Base-by-base conservation (phyloP, 768 basidiomycete genomes). In the Psilocybe azurescens region DNA sequence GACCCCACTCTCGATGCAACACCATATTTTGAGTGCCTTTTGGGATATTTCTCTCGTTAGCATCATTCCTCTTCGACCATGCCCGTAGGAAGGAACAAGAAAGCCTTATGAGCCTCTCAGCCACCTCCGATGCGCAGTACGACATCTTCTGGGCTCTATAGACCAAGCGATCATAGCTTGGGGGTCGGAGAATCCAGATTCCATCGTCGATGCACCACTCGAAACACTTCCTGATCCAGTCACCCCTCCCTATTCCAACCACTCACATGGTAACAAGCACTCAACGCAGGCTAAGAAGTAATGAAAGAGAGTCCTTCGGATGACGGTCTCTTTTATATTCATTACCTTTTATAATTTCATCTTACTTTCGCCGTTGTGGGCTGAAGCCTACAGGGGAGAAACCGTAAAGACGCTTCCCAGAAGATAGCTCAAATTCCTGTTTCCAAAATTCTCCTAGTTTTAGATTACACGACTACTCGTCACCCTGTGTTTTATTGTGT, bases 1-100 rank as follows among this genome's bases (percentile, higher is more conserved):
- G 41, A 44, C 14, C 41, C 41, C n/a, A 16, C 8, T 0, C 3
- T 8, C 33, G 16, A 55, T 20, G 5, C 24, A 2, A 47, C 29
- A 20, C 50, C 49, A 20, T 58, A 57, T 24, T 14, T 41, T 14
- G 10, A 16, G 8, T 63, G 53, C 38, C 52, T 59, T n/a, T 51
- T 44, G 3, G 24, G 6, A 54, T 53, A 7, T 50, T 63, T n/a
- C 16, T 13, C 14, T 18, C 62, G 55, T 4, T 58, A 33, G 32
- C 47, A 55, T 8, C 18, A 9, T 59, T 63, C 46, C 20, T 59
- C 16, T 18, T 49, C 28, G 7, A 5, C 3, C 48, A 50, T 20
- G 55, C 30, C 24, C 16, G 6, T 1, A 20, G 38, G 30, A 55
- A 59, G 41, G 47, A n/a, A 24, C 6, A 44, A 0, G 41, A 9